Evolutionary conservation across 129 eudicot species (phyloP), one percentile per base, ranked within the genome.

Genomic region (Helichrysum umbraculigerum): DNA sequence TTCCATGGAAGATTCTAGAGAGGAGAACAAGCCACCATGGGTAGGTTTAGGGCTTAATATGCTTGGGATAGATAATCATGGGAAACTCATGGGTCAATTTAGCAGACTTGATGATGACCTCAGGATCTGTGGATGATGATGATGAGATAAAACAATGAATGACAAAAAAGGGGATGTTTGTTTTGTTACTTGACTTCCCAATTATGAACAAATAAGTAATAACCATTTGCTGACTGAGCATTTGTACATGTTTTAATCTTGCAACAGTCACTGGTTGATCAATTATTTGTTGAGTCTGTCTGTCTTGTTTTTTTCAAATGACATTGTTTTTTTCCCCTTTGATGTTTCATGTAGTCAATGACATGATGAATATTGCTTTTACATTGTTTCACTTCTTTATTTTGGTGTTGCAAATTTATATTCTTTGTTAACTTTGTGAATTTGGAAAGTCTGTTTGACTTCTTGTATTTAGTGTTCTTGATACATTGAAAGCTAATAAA

Each of bases 61-160:
- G 85, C 68, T 82, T 42, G 70, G 73, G 25, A 77, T 82, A 1
- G 86, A 82, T 73, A 77, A 72, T 68, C 65, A 82, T 68, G 86
- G 82, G 20, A 77, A 77, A 16, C 70, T 82, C 51, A 19, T 82
- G 72, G 86, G 79, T n/a, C 79, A 82, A 61, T 82, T 71, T 39
- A 77, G 82, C 71, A 77, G 78, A 19, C 79, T 82, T 68, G 86
- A 82, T 73, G 82, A 82, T 58, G 86, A 82, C 34, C 47, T 82
- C 8, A 72, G 42, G 63, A 82, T 82, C 77, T 72, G 67, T 37
- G 67, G 67, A 57, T 71, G 82, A 64, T 42, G 51, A 42, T 11
- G 51, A 12, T 42, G 50, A 42, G 52, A 44, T 44, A 11, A 42
- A 3, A 68, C n/a, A 51, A 56, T 22, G 20, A 35, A 66, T 20